Evolutionary conservation across 2,329 filamentous ascomycete species (phyloP), one percentile per base, ranked within the genome.

Genomic region (Phaeosphaeria sp.): DNA sequence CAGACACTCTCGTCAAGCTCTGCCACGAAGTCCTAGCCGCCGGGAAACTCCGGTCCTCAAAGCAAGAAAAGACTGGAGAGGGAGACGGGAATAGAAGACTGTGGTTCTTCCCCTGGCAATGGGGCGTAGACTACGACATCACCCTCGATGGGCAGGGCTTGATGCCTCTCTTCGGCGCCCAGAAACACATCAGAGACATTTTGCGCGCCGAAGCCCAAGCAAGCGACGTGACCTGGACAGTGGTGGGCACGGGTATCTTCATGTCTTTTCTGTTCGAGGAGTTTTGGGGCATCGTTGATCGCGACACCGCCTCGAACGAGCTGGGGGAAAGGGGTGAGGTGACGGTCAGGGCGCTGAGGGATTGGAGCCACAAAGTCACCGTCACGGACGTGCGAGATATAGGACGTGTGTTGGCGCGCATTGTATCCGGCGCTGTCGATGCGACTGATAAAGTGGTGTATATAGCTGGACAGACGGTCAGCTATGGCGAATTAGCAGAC

Each of bases 161-260:
- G 44, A 88, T 90, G 72, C 84, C 87, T 33, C 68, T 91, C 15
- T 91, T 91, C 64, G 87, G 88, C 57, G 89, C 90, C 79, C 88
- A 90, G 76, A 77, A 88, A 0, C 80, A 30, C 46, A 70, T 76
- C 0, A 59, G 71, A 2, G 64, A 71, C 27, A 43, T 75, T n/a
- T 64, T 76, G 13, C 54, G 72, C 1, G 41, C 51, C 1, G 50
- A 67, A 7, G 71, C 73, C 0, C 59, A 47, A 17, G 55, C 65
- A 25, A 64, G 63, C 11, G 58, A 67, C 33, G 84, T 83, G 5
- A 76, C 79, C 25, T 92, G 89, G 89, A 79, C 83, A 3, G 83
- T 91, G 56, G 79, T 91, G 1, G 87, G 85, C n/a, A 89, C 87
- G 13, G 89, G 89, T 0, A 79, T 92, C 60, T 92, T 91, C 66